Evolutionary conservation across 345 rosid genomes (phyloP).

Genomic region (Adansonia digitata): DNA sequence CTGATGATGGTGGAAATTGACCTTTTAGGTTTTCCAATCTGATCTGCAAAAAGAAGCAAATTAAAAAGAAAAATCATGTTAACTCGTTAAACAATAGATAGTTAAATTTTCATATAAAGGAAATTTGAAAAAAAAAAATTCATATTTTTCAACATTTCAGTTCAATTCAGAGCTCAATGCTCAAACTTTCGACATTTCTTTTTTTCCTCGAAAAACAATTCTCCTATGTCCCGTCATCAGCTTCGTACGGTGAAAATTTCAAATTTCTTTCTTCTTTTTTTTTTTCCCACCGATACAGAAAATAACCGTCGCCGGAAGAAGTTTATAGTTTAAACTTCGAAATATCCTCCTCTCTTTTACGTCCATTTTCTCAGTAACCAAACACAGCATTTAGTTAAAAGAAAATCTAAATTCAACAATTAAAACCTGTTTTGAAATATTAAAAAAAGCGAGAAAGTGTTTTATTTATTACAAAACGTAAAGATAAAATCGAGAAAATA

Average conservation of each 20-base stretch:
- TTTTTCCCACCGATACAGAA: not conserved
- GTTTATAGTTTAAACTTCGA: not conserved
- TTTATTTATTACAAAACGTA: not conserved
- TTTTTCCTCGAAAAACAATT: not conserved
- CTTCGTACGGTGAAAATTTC: not conserved
- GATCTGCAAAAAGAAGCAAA: not conserved
- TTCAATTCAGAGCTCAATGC: too few relatives aligned
- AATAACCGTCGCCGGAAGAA: not conserved
- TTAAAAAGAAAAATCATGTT: not conserved
- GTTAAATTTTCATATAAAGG: not conserved
- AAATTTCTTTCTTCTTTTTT: not conserved
- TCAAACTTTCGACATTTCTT: too few relatives aligned
- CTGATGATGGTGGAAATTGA: conserved; percentile 17
- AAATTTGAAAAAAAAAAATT: too few relatives aligned
- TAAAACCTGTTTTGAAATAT: not conserved
- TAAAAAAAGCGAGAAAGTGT: not conserved
- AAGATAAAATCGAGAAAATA: not conserved
- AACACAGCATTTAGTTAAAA: not conserved
- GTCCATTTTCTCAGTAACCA: conserved; percentile 27
- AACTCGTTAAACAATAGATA: not conserved
- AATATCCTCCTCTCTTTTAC: not conserved
- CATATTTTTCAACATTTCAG: too few relatives aligned
- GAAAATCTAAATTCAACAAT: not conserved
- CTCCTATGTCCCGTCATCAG: not conserved
- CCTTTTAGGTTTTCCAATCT: not conserved